Base-by-base conservation (phyloP, 441 rosid genomes). In the Pelargonium hybrid region DNA sequence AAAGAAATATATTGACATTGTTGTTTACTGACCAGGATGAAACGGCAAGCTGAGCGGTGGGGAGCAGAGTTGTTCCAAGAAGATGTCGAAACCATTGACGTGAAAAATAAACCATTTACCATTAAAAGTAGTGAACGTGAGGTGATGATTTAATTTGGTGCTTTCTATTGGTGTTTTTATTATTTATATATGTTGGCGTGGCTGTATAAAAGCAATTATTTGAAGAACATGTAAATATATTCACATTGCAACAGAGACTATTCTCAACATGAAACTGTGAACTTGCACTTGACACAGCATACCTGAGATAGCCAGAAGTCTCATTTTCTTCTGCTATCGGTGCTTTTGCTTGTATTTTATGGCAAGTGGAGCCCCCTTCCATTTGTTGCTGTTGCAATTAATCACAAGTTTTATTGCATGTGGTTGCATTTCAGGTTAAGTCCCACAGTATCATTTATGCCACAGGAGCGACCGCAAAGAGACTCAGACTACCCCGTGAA, bases 11-110 rank as follows among this genome's bases (percentile, higher is more conserved):
- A 72, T 69, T 80, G 70, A 64, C 74, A 5, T 69, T 37, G n/a
- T 79, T 39, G 59, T n/a, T 52, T 31, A 29, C 34, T 75, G 73
- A 15, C 67, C 74, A 93, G 98, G 86, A 93, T 93, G 96, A 86
- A 92, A 66, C 82, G 82, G 25, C 98, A 93, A 84, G 98, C 98
- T 71, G 98, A 93, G 81, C 82, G 91, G 2, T 93, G 98, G 98
- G 98, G 97, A 79, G 98, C 97, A 45, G 96, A 91, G 67, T 74
- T 93, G 74, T 81, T 77, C 79, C 96, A 90, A 66, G 97, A 93
- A 84, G 98, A 93, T 81, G 97, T 93, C 14, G 98, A 93, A 72
- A 75, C 70, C 77, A 71, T 93, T 78, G 85, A 83, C 75, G 84
- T 91, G 26, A 86, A 74, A 77, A 82, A 63, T 23, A 74, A 73